These are phyloP conservation scores for Fusarium miscanthi DNA, from an alignment of 2,329 filamentous ascomycete genomes.

Conservation along the genomic window DNA sequence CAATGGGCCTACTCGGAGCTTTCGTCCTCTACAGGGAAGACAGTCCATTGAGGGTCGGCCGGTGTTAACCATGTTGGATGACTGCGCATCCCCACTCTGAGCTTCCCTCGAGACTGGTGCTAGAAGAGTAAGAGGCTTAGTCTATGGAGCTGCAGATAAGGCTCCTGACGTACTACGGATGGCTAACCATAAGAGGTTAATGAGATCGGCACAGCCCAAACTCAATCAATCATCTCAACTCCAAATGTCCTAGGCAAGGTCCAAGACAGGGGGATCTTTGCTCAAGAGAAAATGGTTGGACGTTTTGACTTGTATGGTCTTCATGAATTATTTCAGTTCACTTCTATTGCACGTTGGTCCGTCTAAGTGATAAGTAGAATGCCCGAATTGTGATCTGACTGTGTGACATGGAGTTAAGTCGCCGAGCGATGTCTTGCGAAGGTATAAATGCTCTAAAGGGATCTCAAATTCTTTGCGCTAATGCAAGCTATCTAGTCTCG, in stretches of 20 bases:
- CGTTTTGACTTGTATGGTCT: no score
- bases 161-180: background rate
- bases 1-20: background rate
- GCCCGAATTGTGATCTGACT: no score
- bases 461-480: no score
- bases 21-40: background rate
- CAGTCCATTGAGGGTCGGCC: background rate
- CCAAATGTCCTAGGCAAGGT: no score
- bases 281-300: no score
- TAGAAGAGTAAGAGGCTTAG: background rate
- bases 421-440: no score
- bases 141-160: background rate
- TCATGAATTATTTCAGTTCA: no score
- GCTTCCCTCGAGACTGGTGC: background rate
- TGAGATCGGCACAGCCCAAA: background rate
- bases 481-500: background rate
- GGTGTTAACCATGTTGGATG: background rate
- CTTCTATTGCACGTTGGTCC: no score
- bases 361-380: rapidly evolving
- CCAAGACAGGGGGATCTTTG: no score
- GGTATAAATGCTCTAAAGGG: no score
- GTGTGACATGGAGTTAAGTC: no score
- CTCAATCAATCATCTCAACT: background rate
- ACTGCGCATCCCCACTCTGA: background rate
- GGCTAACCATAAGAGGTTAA: background rate